phyloP scores from a whole-genome alignment of 768 basidiomycete species.

The Amanita exitialis region DNA sequence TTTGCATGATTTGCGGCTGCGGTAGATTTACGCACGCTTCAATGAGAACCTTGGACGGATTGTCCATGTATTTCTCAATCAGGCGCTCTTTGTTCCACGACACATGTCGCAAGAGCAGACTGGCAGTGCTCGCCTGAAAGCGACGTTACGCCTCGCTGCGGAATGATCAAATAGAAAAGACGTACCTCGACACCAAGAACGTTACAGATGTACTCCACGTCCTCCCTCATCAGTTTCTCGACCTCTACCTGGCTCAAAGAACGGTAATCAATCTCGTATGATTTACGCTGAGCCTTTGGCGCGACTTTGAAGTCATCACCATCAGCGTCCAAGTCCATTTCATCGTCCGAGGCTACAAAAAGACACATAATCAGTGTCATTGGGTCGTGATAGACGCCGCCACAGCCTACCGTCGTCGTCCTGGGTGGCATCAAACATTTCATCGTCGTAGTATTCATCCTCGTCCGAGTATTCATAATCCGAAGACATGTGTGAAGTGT shows the following conservation, averaged over 20 bases:
- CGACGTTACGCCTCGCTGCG: neutral
- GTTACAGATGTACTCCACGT: constrained; percentile 79
- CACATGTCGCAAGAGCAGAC: constrained; percentile 72
- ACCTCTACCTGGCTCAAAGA: constrained; percentile 64
- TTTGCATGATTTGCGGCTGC: constrained; percentile 6
- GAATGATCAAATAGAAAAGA: neutral
- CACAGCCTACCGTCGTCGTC: constrained; percentile 36
- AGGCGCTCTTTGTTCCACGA: constrained; percentile 95
- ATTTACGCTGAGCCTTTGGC: constrained; percentile 47
- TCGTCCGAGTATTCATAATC: constrained; percentile 69
- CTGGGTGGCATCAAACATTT: constrained; percentile 57
- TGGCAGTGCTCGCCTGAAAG: constrained; percentile 55
- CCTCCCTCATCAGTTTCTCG: constrained; percentile 65
- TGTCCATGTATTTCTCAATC: constrained; percentile 97
- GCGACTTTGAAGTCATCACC: constrained; percentile 55
- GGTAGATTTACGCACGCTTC: constrained; percentile 59
- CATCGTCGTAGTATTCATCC: constrained; percentile 57
- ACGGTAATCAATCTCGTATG: constrained; percentile 83
- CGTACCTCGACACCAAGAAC: constrained; percentile 87
- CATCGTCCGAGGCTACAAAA: constrained; percentile 34
- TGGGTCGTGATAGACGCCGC: neutral
- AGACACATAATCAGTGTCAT: constrained; percentile 5
- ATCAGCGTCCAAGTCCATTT: constrained; percentile 60
- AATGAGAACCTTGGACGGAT: constrained; percentile 57
- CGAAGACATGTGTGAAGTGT: constrained; percentile 28